phyloP scores from a whole-genome alignment of 768 basidiomycete species.

The Panaeolus cyanescens region DNA sequence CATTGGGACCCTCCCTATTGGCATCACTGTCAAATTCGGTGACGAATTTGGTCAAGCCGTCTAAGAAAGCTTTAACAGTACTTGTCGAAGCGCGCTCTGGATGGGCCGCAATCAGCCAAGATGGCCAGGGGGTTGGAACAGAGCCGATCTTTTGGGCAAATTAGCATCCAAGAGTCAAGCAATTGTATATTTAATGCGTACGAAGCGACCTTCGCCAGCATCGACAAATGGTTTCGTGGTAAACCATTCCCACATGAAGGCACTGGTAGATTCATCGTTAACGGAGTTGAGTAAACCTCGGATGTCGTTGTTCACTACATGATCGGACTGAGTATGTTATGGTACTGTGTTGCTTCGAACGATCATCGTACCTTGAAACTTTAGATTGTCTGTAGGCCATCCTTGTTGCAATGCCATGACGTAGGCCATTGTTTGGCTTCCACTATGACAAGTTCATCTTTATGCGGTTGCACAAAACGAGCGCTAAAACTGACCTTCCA shows the following conservation, averaged over 20 bases:
- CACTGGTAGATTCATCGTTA: conserved; percentile 85
- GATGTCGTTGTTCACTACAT: conserved; percentile 77
- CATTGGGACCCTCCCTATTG: conserved; percentile 55
- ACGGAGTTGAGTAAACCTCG: conserved; percentile 82
- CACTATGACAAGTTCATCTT: conserved; percentile 42
- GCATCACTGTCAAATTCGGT: conserved; percentile 63
- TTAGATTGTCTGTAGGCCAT: conserved; percentile 65
- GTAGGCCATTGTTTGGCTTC: conserved; percentile 93
- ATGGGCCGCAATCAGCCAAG: conserved; percentile 93
- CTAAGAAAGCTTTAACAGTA: conserved; percentile 61
- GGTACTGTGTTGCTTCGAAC: not conserved
- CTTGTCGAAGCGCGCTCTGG: conserved; percentile 56
- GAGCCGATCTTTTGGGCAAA: conserved; percentile 91
- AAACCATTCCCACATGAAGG: conserved; percentile 97
- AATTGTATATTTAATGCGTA: conserved; percentile 50
- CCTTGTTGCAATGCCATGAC: conserved; percentile 90
- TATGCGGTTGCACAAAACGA: not conserved
- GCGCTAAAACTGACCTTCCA: conserved; percentile 61
- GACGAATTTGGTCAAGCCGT: conserved; percentile 64
- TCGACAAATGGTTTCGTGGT: conserved; percentile 74
- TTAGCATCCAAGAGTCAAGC: too few species aligned
- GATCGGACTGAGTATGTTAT: not conserved
- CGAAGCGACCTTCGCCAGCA: conserved; percentile 79
- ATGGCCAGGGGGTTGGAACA: conserved; percentile 94
- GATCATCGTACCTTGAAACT: conserved; percentile 63